Evolutionary conservation across 1,284 basidiomycete genomes (phyloP), one percentile per base, ranked within the genome.

Genomic region (Heterobasidion parviporum): DNA sequence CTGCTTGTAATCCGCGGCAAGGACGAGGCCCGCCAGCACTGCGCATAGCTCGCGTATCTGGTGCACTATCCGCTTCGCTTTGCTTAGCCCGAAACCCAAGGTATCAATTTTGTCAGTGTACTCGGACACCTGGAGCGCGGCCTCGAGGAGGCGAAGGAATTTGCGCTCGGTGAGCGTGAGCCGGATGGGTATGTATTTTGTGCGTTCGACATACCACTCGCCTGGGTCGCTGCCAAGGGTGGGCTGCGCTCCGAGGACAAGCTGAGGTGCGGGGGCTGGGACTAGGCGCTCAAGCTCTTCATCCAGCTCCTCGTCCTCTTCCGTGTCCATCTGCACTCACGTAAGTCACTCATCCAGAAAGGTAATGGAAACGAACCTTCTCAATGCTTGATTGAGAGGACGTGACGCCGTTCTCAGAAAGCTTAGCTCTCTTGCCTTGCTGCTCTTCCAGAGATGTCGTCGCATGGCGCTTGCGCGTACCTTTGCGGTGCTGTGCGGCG

Each of bases 71-170:
- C 89, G 81, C 65, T 89, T 90, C 20, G 88, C 78, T 66, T 90
- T 92, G 20, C 84, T 85, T 45, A 86, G 71, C 4, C 83, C 80
- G 60, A 82, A 90, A 1, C 84, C 81, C 47, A 91, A 69, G 46
- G 84, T 87, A 69, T 91, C 88, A 43, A 90, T 89, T 66, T 88
- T 89, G 75, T 92, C 89, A 34, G 89, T 92, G 65, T 91, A 92
- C 67, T 92, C 89, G 7, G 85, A 89, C 20, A 91, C 89, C 51
- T 79, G 80, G 36, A 89, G 76, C 1, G 89, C 89, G 6, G 88
- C 88, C 57, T 92, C 89, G 49, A 92, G 75, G 6, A 92, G 77
- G 32, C 89, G 84, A 53, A 92, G 82, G 66, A 76, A 87, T 68
- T 92, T 92, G 58, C 89, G 84, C 69, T 92, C 89, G 44, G 64